A percentile compares a stretch with the other conserved stretches of the same genome.
phyloP scores from a whole-genome alignment of 1,139 yeast genomes.

The Hemisphaericaspora subhashii region DNA sequence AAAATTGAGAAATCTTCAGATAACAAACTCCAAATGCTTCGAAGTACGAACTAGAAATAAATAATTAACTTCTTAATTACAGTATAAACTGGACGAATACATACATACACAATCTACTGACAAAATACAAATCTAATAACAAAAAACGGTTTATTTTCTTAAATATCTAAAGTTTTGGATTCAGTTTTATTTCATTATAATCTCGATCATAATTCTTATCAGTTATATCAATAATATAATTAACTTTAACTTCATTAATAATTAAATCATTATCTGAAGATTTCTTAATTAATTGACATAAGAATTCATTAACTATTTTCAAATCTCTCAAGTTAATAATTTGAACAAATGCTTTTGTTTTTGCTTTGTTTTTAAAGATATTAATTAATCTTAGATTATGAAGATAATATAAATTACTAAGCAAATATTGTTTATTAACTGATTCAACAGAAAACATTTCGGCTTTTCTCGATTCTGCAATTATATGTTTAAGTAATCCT shows the following conservation, averaged over 20 bases:
- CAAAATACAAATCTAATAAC: too few species aligned
- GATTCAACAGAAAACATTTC: conserved; percentile 30
- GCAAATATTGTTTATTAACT: conserved; percentile 45
- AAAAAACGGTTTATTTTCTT: too few species aligned
- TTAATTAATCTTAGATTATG: conserved; percentile 35
- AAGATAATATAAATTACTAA: conserved; percentile 43
- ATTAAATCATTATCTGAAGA: conserved; percentile 11
- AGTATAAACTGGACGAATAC: too few species aligned
- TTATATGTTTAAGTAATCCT: conserved; percentile 35
- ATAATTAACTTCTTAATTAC: too few species aligned
- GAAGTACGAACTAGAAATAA: too few species aligned
- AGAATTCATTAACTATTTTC: conserved; percentile 27
- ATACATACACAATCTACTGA: too few species aligned
- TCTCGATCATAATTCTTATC: conserved; percentile 33
- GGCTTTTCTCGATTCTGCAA: conserved; percentile 15
- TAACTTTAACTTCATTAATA: conserved; percentile 24
- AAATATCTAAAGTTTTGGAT: conserved; percentile 7
- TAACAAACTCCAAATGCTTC: too few species aligned
- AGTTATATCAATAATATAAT: conserved; percentile 40
- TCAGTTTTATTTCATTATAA: conserved; percentile 6
- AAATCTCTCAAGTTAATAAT: conserved; percentile 33
- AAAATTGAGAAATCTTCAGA: too few species aligned
- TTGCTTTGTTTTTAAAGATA: conserved; percentile 44
- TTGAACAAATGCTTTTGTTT: conserved; percentile 43
- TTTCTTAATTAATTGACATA: conserved; percentile 22